Base-by-base conservation (phyloP, 148 eudicot genomes). In the Pouteria glomerata region DNA sequence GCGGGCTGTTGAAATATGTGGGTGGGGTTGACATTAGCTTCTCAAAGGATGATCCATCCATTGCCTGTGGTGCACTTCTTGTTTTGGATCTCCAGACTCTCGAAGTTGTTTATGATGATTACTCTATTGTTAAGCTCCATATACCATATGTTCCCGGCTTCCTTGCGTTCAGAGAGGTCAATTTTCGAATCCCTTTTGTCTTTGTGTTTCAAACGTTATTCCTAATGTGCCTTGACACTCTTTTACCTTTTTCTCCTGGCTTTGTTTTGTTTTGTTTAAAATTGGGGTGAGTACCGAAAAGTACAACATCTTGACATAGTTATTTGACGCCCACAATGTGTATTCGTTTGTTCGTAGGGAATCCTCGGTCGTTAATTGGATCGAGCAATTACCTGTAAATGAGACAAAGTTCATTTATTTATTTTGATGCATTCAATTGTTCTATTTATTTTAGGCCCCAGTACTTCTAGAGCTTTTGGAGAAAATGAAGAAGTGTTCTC, bases 21-120 rank as follows among this genome's bases (percentile, higher is more conserved):
- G 98, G 96, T 73, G 98, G 98, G 50, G 98, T 91, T 55, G 98
- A 95, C 76, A 74, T 95, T 71, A 95, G 98, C 74, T 95, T 95
- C 77, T 76, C 77, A 7, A 93, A 93, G 63, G 83, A 86, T 37
- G 93, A 95, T 21, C 85, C 90, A 3, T 82, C 92, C 44, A 42
- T 86, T 80, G 98, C 96, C 8, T 95, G 97, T 86, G 98, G 86
- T 33, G 74, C 90, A 2, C 85, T 94, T 44, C 96, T 94, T 18
- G 89, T 94, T 66, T 78, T 91, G 82, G 88, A 94, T 18, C 64
- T 86, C 35, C 67, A 57, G 1, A 79, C 85, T 48, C 80, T 86
- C 16, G 69, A 79, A 66, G 87, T 91, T 74, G 87, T 91, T 13
- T 86, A 89, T 73, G 82, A 86, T 30, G 97, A 91, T 85, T 95